These are phyloP conservation scores for Crithidia bombi DNA, from an alignment of 208 protist genomes.

Conservation along the genomic window DNA sequence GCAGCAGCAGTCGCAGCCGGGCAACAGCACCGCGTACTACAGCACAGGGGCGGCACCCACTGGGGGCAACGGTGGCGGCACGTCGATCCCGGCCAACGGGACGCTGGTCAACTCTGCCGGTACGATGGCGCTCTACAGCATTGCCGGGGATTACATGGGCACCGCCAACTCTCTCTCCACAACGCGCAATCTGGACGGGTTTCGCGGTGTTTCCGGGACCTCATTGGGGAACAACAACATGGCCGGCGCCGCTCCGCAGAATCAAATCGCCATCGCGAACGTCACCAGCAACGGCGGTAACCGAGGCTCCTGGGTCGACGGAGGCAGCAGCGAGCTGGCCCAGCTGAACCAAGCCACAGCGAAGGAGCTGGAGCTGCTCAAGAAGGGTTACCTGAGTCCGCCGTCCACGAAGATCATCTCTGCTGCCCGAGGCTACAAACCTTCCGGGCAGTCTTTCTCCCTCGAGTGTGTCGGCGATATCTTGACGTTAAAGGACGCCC, in stretches of 20 bases:
- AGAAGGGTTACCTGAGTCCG: slow-evolving; percentile 42
- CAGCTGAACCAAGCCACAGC: slow-evolving; percentile 27
- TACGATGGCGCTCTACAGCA: slow-evolving; percentile 24
- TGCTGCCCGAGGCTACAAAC: slow-evolving; percentile 73
- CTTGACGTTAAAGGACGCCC: slow-evolving; percentile 71
- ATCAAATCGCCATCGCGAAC: neutral
- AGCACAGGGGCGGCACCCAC: neutral
- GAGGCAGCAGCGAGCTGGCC: slow-evolving; percentile 3
- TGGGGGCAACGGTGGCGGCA: slow-evolving; percentile 11
- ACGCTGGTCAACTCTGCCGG: slow-evolving; percentile 24
- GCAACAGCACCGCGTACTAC: slow-evolving; percentile 24
- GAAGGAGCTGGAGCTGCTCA: slow-evolving; percentile 38
- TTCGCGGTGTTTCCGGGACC: slow-evolving; percentile 19
- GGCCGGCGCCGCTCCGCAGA: neutral
- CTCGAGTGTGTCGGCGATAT: slow-evolving; percentile 72
- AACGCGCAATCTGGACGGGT: slow-evolving; percentile 12
- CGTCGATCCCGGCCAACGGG: slow-evolving; percentile 19
- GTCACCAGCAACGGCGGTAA: slow-evolving; percentile 9
- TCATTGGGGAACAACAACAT: slow-evolving; percentile 21
- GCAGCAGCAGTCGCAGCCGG: slow-evolving; percentile 19
- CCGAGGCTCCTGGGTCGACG: neutral
- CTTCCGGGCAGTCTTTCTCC: slow-evolving; percentile 51
- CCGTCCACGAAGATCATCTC: slow-evolving; percentile 59
- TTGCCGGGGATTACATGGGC: slow-evolving; percentile 21
- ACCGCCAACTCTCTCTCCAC: slow-evolving; percentile 29